Base-by-base conservation (phyloP, 2,329 filamentous ascomycete species). In the Colletotrichum endophyticum region DNA sequence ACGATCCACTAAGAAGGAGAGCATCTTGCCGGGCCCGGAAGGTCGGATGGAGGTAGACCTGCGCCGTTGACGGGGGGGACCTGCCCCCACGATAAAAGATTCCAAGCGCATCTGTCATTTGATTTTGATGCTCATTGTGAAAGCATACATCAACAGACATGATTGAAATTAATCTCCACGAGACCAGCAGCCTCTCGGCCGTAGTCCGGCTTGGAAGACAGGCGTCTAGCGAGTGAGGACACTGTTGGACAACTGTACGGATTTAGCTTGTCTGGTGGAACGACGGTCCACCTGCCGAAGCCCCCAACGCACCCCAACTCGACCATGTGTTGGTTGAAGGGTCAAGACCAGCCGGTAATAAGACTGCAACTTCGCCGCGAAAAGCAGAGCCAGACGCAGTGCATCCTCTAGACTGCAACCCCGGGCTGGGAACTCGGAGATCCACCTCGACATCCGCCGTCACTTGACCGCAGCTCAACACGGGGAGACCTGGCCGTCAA, bases 281-380 rank as follows among this genome's bases (percentile, higher is more conserved):
- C 25, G 19, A 62, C 75, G 75, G 66, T 63, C 75, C 72, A 74
- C 49, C 49, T 63, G 36, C 75, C 62, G 66, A 75, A 66, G 53
- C 36, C 66, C 39, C 61, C 49, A 67, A 63, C 44, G n/a, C 28
- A 16, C 15, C 25, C 30, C 36, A 12, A 28, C 22, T 53, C n/a
- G 25, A 39, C 36, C 6, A 15, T 27, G 8, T 34, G 56, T 70
- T 74, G 57, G 39, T 57, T 19, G 30, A 66, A 30, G 25, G n/a
- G 19, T 25, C 39, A 30, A 22, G 15, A 56, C 32, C 16, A 28
- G 32, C 12, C 13, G 32, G n/a, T 16, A 28, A 19, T 28, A 8
- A 62, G 6, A 9, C 34, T 15, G 4, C 28, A 28, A 9, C 9
- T 36, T 61, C 22, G 34, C 28, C 15, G 34, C 49, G 28, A 6